Evolutionary conservation across 345 rosid genomes (phyloP), one percentile per base, ranked within the genome.

Genomic region (Fremontodendron californicum): DNA sequence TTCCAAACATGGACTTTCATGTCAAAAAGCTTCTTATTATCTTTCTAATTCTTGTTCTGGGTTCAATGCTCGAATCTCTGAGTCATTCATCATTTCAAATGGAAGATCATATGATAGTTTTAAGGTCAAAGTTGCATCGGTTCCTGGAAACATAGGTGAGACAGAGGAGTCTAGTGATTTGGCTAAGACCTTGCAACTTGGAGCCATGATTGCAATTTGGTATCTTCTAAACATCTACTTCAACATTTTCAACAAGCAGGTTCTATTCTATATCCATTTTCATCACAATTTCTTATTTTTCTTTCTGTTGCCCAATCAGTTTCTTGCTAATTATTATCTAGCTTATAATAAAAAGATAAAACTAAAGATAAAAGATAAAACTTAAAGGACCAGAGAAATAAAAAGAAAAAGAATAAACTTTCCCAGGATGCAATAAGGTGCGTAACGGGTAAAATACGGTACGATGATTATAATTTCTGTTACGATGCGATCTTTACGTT

Each of bases 171-270:
- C 86, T 13, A 79, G 74, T 68, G 81, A 76, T 64, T 67, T 79
- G 45, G 23, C 71, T 3, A 40, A 65, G 71, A 78, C 73, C 13
- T 35, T 84, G 79, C 81, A 81, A 79, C 86, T 92, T 18, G 90
- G 82, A 48, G 84, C 82, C 65, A 86, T 92, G 94, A 86, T 90
- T 46, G 93, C 82, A 55, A 66, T 87, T 68, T 92, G 97, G 97
- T 92, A 89, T 81, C 78, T 86, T 81, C 79, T 90, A 67, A 92
- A 92, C 31, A 88, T 90, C 78, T 88, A 84, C 88, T 92, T 84
- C 92, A 88, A 90, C 88, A 89, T 92, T 81, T 86, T 83, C 78
- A 92, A 90, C 85, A 92, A 90, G 75, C 94, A 90, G 94, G 93
- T 90, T 83, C 75, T 67, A 33, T 35, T 78, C 82, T 29, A 46